Conservation (phyloP, 257 asterid species). For the Solanum virginianum region DNA sequence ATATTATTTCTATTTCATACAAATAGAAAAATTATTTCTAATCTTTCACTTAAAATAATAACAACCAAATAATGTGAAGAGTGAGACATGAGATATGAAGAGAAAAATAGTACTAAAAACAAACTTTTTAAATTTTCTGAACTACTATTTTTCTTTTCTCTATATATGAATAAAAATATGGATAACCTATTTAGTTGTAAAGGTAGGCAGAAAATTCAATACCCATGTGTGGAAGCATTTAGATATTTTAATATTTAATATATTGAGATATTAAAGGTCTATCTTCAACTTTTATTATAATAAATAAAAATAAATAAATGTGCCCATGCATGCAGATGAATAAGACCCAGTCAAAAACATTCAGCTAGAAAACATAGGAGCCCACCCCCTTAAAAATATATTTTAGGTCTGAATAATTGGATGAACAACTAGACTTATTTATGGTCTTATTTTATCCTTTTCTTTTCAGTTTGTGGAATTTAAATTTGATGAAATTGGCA, state of each 20-base stretch:
- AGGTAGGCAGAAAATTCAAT: not conserved
- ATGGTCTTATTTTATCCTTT: not conserved
- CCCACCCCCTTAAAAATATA: not conserved
- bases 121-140: not conserved
- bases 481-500: not conserved
- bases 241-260: not conserved
- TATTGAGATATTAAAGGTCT: not conserved
- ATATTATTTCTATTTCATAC: accelerated
- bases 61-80: not conserved
- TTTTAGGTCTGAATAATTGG: not conserved
- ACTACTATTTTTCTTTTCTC: not conserved
- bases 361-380: not conserved
- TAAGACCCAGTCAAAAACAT: not conserved
- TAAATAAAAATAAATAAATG: not conserved
- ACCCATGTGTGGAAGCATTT: not conserved
- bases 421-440: not conserved
- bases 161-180: not conserved
- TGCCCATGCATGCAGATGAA: not conserved
- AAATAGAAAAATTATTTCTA: no score
- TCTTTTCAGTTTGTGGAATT: not conserved
- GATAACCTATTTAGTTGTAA: not conserved
- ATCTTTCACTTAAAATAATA: accelerated
- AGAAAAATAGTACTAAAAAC: not conserved
- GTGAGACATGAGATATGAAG: not conserved
- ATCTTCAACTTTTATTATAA: not conserved